Conservation (phyloP, 345 rosid genomes). For the Corchorus olitorius region DNA sequence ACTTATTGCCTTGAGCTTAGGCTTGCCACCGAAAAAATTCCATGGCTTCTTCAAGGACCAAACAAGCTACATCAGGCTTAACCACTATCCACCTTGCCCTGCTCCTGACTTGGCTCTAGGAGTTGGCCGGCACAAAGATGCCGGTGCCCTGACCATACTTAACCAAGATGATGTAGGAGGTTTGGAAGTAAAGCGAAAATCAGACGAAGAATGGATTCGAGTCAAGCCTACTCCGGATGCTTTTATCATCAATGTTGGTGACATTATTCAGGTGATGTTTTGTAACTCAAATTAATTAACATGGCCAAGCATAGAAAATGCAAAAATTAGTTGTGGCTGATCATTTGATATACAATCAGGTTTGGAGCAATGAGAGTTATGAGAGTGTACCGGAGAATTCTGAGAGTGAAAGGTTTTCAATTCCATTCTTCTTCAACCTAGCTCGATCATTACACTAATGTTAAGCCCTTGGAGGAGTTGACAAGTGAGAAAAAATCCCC, state of each 20-base stretch:
- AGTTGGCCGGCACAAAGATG: constrained; percentile 82
- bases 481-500: constrained; percentile 39
- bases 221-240: constrained; percentile 59
- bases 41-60: constrained; percentile 55
- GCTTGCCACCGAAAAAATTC: constrained; percentile 49
- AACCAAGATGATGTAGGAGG: constrained; percentile 88
- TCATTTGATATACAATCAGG: constrained; percentile 34
- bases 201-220: constrained; percentile 71
- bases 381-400: constrained; percentile 69
- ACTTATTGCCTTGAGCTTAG: constrained; percentile 70
- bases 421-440: constrained; percentile 66
- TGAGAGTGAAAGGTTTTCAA: too few species aligned
- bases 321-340: neutral
- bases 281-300: neutral
- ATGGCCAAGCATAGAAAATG: neutral
- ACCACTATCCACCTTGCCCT: constrained; percentile 86
- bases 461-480: constrained; percentile 66
- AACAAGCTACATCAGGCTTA: constrained; percentile 59
- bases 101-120: constrained; percentile 85
- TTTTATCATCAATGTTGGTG: constrained; percentile 78
- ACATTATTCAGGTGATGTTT: constrained; percentile 59
- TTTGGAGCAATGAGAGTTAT: constrained; percentile 69
- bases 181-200: constrained; percentile 64
- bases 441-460: constrained; percentile 42
- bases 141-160: constrained; percentile 67